phyloP scores from a whole-genome alignment of 140 eudicot species.

The Bidens hawaiensis region DNA sequence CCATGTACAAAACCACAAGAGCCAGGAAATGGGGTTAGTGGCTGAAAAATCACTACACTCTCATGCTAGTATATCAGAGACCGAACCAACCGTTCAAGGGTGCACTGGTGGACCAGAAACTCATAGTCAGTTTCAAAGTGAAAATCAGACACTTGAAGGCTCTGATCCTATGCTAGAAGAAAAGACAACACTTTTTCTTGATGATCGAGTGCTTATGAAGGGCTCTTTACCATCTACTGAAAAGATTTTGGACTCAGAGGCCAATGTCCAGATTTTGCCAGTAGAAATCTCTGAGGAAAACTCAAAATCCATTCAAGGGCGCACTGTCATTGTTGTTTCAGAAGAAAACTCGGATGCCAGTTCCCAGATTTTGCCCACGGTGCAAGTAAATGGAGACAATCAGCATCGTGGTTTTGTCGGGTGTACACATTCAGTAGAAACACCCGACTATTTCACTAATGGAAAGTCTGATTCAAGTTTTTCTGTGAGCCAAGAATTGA shows the following conservation, averaged over 20 bases:
- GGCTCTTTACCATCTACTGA: slow-evolving; percentile 4
- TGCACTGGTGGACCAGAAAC: slow-evolving; percentile 2
- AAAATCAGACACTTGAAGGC: slow-evolving; percentile 11
- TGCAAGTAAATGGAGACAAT: slow-evolving; percentile 7
- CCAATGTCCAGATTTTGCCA: too few species aligned
- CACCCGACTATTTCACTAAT: slow-evolving; percentile 1
- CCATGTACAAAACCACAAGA: slow-evolving; percentile 7
- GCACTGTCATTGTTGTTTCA: slow-evolving; percentile 16
- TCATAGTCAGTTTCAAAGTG: slow-evolving; percentile 22
- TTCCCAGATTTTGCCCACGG: slow-evolving; percentile 5
- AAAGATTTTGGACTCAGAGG: slow-evolving; percentile 17
- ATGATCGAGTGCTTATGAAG: slow-evolving; percentile 6
- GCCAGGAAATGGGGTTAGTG: slow-evolving; percentile 7
- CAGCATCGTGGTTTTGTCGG: slow-evolving; percentile 16
- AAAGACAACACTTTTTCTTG: slow-evolving; percentile 12
- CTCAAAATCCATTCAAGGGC: too few species aligned
- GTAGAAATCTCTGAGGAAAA: too few species aligned
- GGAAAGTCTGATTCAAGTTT: slow-evolving; percentile 7
- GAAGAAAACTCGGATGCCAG: slow-evolving; percentile 17
- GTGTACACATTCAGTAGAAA: slow-evolving; percentile 15
- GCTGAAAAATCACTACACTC: slow-evolving; percentile 16
- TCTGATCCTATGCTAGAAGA: slow-evolving; percentile 13
- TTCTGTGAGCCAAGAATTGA: slow-evolving; percentile 19
- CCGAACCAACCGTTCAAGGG: slow-evolving; percentile 7
- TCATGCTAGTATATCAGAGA: slow-evolving; percentile 10